Conservation (phyloP, 768 basidiomycete species). For the Gelatoporia subvermispora region DNA sequence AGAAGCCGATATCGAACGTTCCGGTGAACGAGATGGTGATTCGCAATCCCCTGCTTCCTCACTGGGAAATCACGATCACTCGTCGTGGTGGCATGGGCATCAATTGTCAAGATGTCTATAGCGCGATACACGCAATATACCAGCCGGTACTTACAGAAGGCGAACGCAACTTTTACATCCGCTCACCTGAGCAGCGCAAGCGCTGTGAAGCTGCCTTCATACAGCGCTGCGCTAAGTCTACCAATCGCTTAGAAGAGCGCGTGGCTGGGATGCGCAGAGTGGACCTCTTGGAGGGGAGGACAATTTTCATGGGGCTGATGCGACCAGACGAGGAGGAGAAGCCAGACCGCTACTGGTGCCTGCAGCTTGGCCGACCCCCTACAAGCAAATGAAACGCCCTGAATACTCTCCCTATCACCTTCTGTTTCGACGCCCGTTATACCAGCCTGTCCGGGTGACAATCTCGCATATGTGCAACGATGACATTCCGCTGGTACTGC, state of each 20-base stretch:
- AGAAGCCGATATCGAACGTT: constrained; percentile 7
- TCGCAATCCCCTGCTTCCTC: constrained; percentile 7
- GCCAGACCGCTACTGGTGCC: constrained; percentile 5
- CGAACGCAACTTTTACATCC: constrained; percentile 8
- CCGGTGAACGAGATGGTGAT: constrained; percentile 14
- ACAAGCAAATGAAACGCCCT: too few species aligned
- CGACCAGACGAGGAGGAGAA: constrained; percentile 6
- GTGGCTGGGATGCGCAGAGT: constrained; percentile 16
- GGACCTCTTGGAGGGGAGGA: constrained; percentile 19
- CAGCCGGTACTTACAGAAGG: constrained; percentile 5
- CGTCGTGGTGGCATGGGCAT: constrained; percentile 10
- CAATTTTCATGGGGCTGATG: constrained; percentile 18
- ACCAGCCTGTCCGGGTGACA: too few species aligned
- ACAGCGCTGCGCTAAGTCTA: constrained; percentile 10
- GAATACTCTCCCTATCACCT: too few species aligned
- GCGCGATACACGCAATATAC: constrained; percentile 15
- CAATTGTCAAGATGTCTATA: constrained; percentile 11
- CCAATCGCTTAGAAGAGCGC: constrained; percentile 8
- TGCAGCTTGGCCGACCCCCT: constrained; percentile 2
- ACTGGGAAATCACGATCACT: constrained; percentile 10
- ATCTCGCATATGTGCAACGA: too few species aligned
- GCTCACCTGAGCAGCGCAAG: not conserved
- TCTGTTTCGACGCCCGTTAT: too few species aligned
- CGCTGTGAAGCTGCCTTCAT: constrained; percentile 10
- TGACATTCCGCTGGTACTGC: too few species aligned